These are phyloP conservation scores for Lepraria neglecta DNA, from an alignment of 495 filamentous ascomycete species.

Conservation along the genomic window DNA sequence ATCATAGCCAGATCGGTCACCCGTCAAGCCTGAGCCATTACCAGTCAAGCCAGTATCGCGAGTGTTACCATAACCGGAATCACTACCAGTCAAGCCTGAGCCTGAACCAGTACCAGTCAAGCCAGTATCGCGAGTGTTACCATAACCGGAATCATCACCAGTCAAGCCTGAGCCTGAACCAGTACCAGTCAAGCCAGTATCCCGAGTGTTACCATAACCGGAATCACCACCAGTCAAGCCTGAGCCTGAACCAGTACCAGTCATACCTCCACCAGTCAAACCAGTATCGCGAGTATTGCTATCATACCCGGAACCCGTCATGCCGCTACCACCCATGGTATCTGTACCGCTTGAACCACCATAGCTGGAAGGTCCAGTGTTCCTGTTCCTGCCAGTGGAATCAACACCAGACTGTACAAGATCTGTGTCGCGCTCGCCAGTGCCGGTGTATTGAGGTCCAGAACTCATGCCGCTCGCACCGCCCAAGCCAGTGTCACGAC, in stretches of 20 bases:
- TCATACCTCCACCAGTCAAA: conserved; percentile 35
- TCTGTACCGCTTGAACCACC: neutral
- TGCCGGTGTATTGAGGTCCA: conserved; percentile 49
- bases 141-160: neutral
- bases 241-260: conserved; percentile 11
- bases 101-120: too few species aligned
- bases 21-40: neutral
- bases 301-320: conserved; percentile 17
- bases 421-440: conserved; percentile 50
- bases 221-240: conserved; percentile 10
- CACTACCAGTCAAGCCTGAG: conserved; percentile 13
- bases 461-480: conserved; percentile 34
- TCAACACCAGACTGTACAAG: conserved; percentile 38
- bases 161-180: neutral
- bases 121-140: neutral
- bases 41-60: neutral
- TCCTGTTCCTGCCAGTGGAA: conserved; percentile 2
- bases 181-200: neutral
- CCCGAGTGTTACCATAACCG: conserved; percentile 20
- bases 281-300: conserved; percentile 25
- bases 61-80: conserved; percentile 1
- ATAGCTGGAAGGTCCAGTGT: neutral
- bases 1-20: neutral
- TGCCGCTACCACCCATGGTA: neutral
- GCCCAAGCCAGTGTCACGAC: too few species aligned